Percentiles rank a stretch among this genome's conserved stretches.
These are phyloP conservation scores for Monosporascus sp. DNA, from an alignment of 2,329 filamentous ascomycete species.

Conservation along the genomic window DNA sequence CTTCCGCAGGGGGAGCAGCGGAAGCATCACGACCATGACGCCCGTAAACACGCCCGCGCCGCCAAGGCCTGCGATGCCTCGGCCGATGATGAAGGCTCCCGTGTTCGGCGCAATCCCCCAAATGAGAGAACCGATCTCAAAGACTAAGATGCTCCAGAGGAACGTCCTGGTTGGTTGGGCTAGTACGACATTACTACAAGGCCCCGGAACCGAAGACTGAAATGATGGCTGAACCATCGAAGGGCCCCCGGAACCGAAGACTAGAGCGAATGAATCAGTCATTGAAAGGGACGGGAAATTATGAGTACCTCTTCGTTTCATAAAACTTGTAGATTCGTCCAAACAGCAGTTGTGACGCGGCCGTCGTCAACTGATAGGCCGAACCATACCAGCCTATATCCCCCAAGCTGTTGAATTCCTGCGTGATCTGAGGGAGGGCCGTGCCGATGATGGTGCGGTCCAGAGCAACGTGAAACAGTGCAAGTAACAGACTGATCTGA, in stretches of 20 bases:
- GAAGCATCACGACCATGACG: conserved; percentile 51
- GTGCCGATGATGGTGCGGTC: conserved; percentile 53
- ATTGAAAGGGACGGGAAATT: not conserved
- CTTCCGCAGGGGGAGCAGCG: conserved; percentile 55
- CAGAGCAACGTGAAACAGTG: conserved; percentile 54
- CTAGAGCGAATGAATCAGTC: too few relatives aligned
- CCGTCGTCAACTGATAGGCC: conserved; percentile 55
- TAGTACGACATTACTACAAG: not conserved
- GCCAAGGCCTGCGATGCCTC: conserved; percentile 52
- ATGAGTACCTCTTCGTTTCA: conserved; percentile 39
- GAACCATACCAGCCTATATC: conserved; percentile 63
- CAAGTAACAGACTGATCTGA: conserved; percentile 47
- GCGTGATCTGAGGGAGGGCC: conserved; percentile 50
- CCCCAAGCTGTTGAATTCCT: conserved; percentile 51
- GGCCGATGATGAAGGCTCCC: conserved; percentile 48
- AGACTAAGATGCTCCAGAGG: conserved; percentile 42
- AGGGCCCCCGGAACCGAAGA: too few relatives aligned
- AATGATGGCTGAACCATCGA: too few relatives aligned
- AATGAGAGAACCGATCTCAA: conserved; percentile 46
- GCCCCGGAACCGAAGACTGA: too few relatives aligned
- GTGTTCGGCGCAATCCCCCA: conserved; percentile 52
- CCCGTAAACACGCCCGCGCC: conserved; percentile 55
- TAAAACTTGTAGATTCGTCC: conserved; percentile 52
- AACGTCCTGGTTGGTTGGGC: conserved; percentile 31
- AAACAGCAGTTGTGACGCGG: conserved; percentile 49